phyloP scores from a whole-genome alignment of 441 rosid genomes.

The Arabidopsis lyrata region DNA sequence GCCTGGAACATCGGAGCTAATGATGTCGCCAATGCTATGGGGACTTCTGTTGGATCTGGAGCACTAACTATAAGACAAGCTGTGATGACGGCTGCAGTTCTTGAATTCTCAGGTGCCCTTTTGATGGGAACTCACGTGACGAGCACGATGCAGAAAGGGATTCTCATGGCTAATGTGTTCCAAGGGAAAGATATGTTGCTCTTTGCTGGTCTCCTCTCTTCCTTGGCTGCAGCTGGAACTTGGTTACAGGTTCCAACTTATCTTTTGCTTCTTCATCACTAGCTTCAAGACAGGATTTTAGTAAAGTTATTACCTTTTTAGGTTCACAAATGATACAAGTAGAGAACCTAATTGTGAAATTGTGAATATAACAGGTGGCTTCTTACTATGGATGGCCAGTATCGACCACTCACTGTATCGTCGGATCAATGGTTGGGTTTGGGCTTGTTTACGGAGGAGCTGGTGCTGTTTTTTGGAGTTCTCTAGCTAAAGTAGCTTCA shows the following conservation, averaged over 20 bases:
- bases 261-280: conserved; percentile 15
- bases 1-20: conserved; percentile 99
- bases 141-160: conserved; percentile 98
- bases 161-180: conserved; percentile 83
- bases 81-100: conserved; percentile 84
- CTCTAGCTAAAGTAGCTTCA: conserved; percentile 86
- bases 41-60: conserved; percentile 97
- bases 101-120: conserved; percentile 97
- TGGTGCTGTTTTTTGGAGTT: conserved; percentile 96
- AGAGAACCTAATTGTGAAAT: conserved; percentile 7
- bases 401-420: conserved; percentile 96
- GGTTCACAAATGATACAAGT: conserved; percentile 9
- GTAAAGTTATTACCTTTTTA: conserved; percentile 3
- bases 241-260: conserved; percentile 84
- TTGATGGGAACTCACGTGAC: conserved; percentile 97
- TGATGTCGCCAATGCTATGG: conserved; percentile 99
- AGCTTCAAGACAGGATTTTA: conserved; percentile 4
- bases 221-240: conserved; percentile 95
- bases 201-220: conserved; percentile 90
- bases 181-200: conserved; percentile 87
- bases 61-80: conserved; percentile 87
- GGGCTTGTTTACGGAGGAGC: conserved; percentile 94
- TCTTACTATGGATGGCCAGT: conserved; percentile 98
- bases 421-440: conserved; percentile 99
- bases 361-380: conserved; percentile 62